Evolutionary conservation across 805 yeast species (phyloP), one percentile per base, ranked within the genome.

Genomic region (Candida namnaoensis): DNA sequence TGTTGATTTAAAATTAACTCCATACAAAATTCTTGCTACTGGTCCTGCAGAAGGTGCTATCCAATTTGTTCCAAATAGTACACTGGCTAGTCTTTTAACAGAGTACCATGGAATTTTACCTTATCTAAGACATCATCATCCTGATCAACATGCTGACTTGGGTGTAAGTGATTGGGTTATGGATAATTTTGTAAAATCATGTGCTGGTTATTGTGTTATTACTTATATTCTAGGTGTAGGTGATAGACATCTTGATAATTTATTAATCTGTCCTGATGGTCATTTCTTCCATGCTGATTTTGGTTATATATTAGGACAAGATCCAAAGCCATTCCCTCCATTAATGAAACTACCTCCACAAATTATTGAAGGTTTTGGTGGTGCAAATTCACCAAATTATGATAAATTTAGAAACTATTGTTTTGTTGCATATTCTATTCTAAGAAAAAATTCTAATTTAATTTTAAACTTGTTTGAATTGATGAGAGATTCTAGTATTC

Each of bases 251-350:
- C 68, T 93, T 47, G 99, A 93, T 56, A 93, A 93, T 54, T 64
- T 93, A 47, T 68, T 93, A 37, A 72, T 87, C 34, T 84, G 80
- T 40, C 88, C 80, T 47, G 83, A 91, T 72, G 82, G 95, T 2
- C 86, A 80, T 51, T 93, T 93, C 58, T 91, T 95, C 76, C 99
- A 93, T 62, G 97, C 96, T 1, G 99, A 93, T 62, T 93, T 87
- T 61, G 99, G 99, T 1, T 93, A 93, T 55, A 91, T 93, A 39
- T 66, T 93, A 41, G 99, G 99, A 0, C 81, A 90, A 41, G 99
- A 93, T 60, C 99, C 99, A 2, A 93, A 93, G 59, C 98, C 98
- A 12, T 93, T 93, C 64, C 98, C 99, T 12, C 99, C 99, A 1
- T 71, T 91, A 64, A 93, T 93, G 97, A 93, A 93, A 56, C 66